Base-by-base conservation (phyloP, 306 rosid species). In the Citrullus colocynthis region DNA sequence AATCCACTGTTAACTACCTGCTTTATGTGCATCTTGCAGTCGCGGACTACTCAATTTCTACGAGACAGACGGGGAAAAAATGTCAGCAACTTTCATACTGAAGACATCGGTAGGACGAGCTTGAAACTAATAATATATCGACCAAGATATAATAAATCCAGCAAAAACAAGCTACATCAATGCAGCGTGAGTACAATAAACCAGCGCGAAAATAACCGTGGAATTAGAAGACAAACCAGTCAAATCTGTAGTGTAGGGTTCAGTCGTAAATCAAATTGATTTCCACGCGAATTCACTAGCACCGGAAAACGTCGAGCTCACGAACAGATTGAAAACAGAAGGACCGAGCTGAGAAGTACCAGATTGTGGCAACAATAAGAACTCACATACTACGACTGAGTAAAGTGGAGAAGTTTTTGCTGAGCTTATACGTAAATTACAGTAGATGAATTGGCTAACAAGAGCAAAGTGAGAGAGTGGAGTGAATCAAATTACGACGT, bases 21-120 rank as follows among this genome's bases (percentile, higher is more conserved):
- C 83, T 95, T 95, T 78, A 95, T 95, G 52, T 90, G 84, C 99
- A 95, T 95, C 82, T 81, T 89, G 90, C 85, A 85, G 75, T 69
- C 61, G 6, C 80, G 83, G 83, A 80, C 81, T 79, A 60, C 52
- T 82, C 71, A 80, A 83, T 87, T 84, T 87, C 80, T 34, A 82
- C 13, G 55, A 85, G 37, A 60, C 54, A 77, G 64, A 52, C 20
- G 9, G 37, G 6, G 4, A 6, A 63, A 52, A 75, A 77, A 63
- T 75, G 58, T 87, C 78, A 86, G 79, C 56, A 21, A 41, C n/a
- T 62, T 63, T 78, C 71, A 10, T 3, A 69, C 49, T 34, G 63
- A 49, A 3, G 36, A 6, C 21, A 69, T 42, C 11, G 0, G 36
- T 48, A 71, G 56, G 14, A 71, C 21, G 58, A 71, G 5, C 55